Evolutionary conservation across 805 yeast genomes (phyloP).

Genomic region (Candida orba): DNA sequence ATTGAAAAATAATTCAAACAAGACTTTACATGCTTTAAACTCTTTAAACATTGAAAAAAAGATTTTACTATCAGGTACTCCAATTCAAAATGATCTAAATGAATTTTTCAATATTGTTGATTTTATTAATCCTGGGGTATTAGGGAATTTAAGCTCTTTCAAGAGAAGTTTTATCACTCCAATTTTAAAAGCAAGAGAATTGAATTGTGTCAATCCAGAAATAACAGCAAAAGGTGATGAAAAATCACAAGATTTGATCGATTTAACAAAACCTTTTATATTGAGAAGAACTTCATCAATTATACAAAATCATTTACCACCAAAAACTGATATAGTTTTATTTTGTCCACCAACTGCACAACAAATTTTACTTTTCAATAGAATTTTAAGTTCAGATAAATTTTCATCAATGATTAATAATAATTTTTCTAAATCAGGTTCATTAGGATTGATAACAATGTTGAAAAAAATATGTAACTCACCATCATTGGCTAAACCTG

Average conservation of each 20-base stretch:
- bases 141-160: constrained; percentile 56
- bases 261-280: constrained; percentile 57
- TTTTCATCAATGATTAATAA: constrained; percentile 20
- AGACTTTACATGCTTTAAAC: constrained; percentile 57
- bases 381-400: constrained; percentile 31
- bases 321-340: constrained; percentile 66
- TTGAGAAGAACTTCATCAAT: constrained; percentile 64
- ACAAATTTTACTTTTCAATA: constrained; percentile 50
- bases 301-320: constrained; percentile 54
- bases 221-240: constrained; percentile 51
- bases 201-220: constrained; percentile 43
- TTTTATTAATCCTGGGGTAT: constrained; percentile 76
- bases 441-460: constrained; percentile 62
- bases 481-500: constrained; percentile 53
- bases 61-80: constrained; percentile 79
- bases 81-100: constrained; percentile 83
- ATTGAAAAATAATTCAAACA: constrained; percentile 67
- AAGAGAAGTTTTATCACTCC: constrained; percentile 63
- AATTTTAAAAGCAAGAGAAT: constrained; percentile 62
- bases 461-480: constrained; percentile 82
- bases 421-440: constrained; percentile 27
- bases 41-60: constrained; percentile 34
- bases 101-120: constrained; percentile 80
- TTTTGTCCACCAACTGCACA: constrained; percentile 68
- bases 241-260: constrained; percentile 55